Evolutionary conservation across 2,329 filamentous ascomycete genomes (phyloP).

Genomic region (Arthrobotrys iridis): DNA sequence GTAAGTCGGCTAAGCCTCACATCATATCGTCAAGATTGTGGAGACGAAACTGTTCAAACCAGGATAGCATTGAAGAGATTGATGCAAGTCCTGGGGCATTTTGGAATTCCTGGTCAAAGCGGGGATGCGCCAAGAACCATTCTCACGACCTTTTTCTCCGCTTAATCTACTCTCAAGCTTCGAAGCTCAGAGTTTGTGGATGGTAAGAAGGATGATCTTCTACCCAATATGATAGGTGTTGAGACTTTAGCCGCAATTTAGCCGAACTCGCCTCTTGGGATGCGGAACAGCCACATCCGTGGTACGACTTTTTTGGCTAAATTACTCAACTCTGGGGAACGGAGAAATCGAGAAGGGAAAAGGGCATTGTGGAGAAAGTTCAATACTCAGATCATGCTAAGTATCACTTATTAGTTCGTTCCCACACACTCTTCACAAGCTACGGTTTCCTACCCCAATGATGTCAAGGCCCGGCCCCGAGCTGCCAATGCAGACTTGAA

Average conservation of each 20-base stretch:
- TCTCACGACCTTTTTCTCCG: not conserved
- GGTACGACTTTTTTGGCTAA: conserved; percentile 38
- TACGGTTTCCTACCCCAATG: not conserved
- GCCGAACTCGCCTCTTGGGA: conserved; percentile 35
- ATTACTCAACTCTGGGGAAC: conserved; percentile 24
- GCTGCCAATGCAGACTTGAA: conserved; percentile 1
- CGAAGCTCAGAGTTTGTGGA: not conserved
- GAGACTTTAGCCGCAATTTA: conserved; percentile 39
- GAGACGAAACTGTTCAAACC: conserved; percentile 8
- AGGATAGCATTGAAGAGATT: not conserved
- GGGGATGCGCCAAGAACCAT: not conserved
- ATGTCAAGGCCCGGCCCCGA: not conserved
- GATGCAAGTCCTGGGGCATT: not conserved
- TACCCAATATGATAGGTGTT: not conserved
- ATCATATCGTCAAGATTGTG: not conserved
- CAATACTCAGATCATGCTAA: not conserved
- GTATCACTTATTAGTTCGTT: not conserved
- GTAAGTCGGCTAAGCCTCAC: not conserved
- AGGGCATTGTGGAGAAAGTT: not conserved
- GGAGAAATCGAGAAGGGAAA: conserved; percentile 29
- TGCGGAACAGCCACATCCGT: conserved; percentile 8
- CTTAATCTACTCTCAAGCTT: not conserved
- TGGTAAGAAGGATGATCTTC: not conserved
- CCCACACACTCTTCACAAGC: not conserved
- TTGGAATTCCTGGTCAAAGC: not conserved